Base-by-base conservation (phyloP, 2,329 filamentous ascomycete genomes). In the Phymatotrichopsis omnivora region DNA sequence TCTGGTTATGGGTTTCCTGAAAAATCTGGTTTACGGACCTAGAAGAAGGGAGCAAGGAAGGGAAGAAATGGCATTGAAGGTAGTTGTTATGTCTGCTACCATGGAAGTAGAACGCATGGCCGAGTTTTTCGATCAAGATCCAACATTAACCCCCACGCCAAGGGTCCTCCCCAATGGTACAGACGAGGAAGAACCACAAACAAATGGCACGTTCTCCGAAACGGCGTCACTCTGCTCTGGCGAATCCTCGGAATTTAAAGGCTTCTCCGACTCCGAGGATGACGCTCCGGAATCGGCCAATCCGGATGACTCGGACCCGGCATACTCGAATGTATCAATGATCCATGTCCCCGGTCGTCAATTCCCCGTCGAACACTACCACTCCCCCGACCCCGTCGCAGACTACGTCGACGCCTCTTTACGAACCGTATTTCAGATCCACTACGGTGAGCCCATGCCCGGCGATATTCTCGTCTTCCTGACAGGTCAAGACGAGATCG, bases 31-130 rank as follows among this genome's bases (percentile, higher is more conserved):
- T 1, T 47, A 49, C 38, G 40, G 45, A 4, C 11, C 25, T 7
- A 42, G 48, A 23, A 28, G 46, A n/a, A 42, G 25, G 3, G 68
- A 50, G 31, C 22, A 36, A 11, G 40, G 44, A 24, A 17, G 44
- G 19, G 49, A 53, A 45, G 41, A 47, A 28, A 48, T 48, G 19
- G 47, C 81, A 1, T 67, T 98, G 45, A 96, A 94, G 62, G 78
- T 96, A 3, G 75, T 94, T 25, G 76, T 96, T 60, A 98, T 98
- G 91, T 95, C 87, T 71, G 91, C 91, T 38, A 98, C 91, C 5
- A 85, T 86, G 28, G 85, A 96, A 62, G 78, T 94, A 47, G 80
- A 89, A 49, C 76, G 74, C 45, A 76, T 96, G 24, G 71, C 76
- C 32, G 67, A 68, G 0, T 96, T 94, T 62, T 95, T 96, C 54